These are phyloP conservation scores for Musa schizocarpa DNA, from an alignment of 176 grass and related monocot genomes.

Conservation along the genomic window DNA sequence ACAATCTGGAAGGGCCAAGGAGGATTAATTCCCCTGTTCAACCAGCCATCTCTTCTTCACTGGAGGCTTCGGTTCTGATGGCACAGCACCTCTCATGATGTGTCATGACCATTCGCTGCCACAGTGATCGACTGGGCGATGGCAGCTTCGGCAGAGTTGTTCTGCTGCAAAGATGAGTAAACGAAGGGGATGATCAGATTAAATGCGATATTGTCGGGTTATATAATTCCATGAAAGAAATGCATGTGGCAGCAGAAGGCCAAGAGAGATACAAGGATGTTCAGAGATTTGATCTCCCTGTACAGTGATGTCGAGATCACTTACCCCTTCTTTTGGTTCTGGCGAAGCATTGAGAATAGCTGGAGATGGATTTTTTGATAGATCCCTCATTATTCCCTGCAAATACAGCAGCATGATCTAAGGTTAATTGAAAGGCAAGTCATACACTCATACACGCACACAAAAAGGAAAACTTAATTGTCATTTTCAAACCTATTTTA, in stretches of 20 bases:
- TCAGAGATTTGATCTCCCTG: neutral
- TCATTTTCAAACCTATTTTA: too few relatives aligned
- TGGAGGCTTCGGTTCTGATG: neutral
- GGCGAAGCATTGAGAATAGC: slow-evolving; percentile 12
- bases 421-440: neutral
- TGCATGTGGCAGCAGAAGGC: neutral
- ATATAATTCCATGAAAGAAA: too few relatives aligned
- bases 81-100: neutral
- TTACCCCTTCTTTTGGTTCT: slow-evolving; percentile 46
- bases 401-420: neutral
- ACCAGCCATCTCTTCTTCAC: neutral
- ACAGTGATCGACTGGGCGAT: neutral
- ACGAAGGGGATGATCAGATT: too few relatives aligned
- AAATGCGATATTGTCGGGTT: too few relatives aligned
- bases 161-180: neutral
- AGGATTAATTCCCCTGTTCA: neutral
- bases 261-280: neutral
- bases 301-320: neutral
- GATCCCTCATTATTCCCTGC: slow-evolving; percentile 24
- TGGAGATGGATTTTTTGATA: slow-evolving; percentile 12
- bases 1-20: neutral
- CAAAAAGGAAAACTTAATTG: too few relatives aligned
- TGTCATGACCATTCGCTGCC: neutral
- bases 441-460: neutral
- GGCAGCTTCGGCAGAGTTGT: neutral